Evolutionary conservation across 73 alveolate genomes (phyloP).

Genomic region (Symbiodinium natans): DNA sequence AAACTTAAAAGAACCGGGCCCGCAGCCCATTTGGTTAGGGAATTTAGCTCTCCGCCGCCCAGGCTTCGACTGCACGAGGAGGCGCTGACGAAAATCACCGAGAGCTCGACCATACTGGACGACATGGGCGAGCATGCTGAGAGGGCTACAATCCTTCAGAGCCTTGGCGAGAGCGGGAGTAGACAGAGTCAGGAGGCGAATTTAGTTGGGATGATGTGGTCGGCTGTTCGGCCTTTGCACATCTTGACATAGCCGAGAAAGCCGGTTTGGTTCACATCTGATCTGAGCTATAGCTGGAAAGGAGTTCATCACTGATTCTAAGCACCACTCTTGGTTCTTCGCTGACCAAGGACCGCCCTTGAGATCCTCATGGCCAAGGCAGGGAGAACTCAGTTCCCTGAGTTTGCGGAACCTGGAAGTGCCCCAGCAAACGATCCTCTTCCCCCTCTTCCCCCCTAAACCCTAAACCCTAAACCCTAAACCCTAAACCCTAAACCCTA

Average conservation of each 20-base stretch:
- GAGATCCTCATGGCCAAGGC: conserved; percentile 77
- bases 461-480: too few relatives aligned
- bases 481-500: too few relatives aligned
- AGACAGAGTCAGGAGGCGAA: background rate
- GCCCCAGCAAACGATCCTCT: too few relatives aligned
- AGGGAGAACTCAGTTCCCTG: background rate
- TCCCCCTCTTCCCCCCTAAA: too few relatives aligned
- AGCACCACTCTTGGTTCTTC: too few relatives aligned
- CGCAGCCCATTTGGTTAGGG: background rate
- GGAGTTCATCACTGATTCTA: too few relatives aligned
- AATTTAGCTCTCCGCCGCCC: too few relatives aligned
- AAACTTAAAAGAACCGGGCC: too few relatives aligned
- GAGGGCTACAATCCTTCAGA: conserved; percentile 48
- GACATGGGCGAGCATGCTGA: conserved; percentile 72
- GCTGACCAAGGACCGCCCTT: conserved; percentile 32
- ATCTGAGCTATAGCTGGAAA: background rate
- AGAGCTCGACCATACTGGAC: conserved; percentile 75
- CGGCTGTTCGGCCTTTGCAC: too few relatives aligned
- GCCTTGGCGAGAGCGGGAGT: background rate
- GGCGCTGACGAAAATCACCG: conserved; percentile 40
- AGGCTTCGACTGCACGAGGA: conserved; percentile 74
- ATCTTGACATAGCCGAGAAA: background rate
- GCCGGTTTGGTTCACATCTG: background rate
- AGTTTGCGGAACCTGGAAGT: too few relatives aligned
- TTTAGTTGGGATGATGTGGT: background rate